Percentiles rank a stretch among this genome's conserved stretches.
phyloP scores from a whole-genome alignment of 2,329 filamentous ascomycete genomes.

The Microthyrium microscopicum region DNA sequence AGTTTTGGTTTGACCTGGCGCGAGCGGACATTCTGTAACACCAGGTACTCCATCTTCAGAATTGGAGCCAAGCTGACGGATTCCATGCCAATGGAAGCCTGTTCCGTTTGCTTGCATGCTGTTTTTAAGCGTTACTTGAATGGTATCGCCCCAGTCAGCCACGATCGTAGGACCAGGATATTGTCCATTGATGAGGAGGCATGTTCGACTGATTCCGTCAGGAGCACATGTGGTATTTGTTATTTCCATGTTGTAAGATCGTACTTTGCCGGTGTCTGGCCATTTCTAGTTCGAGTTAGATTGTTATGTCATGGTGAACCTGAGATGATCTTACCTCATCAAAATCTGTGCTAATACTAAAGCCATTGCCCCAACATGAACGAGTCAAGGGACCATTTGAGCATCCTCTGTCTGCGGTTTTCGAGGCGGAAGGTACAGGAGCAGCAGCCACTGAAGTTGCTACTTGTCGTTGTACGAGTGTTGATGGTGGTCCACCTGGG shows the following conservation, averaged over 20 bases:
- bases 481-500: constrained; percentile 1
- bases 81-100: constrained; percentile 45
- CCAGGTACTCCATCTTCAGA: constrained; percentile 36
- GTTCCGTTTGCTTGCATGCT: constrained; percentile 38
- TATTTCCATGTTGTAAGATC: constrained; percentile 17
- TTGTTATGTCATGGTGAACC: too few relatives aligned
- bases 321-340: too few relatives aligned
- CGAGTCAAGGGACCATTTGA: constrained; percentile 23
- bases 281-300: too few relatives aligned
- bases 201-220: constrained; percentile 15
- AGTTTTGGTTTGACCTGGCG: constrained; percentile 31
- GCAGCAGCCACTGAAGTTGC: background rate
- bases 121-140: constrained; percentile 39
- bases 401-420: constrained; percentile 16
- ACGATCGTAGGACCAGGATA: constrained; percentile 47
- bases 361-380: constrained; percentile 26
- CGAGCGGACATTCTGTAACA: constrained; percentile 26
- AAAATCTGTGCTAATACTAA: constrained; percentile 28
- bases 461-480: constrained; percentile 1
- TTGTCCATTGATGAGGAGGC: constrained; percentile 41
- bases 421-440: constrained; percentile 1
- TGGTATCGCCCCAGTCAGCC: constrained; percentile 30
- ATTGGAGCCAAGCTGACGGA: constrained; percentile 35
- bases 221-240: constrained; percentile 19
- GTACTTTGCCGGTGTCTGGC: constrained; percentile 22